Evolutionary conservation across 805 yeast species (phyloP).

Genomic region (Metschnikowia orientalis): DNA sequence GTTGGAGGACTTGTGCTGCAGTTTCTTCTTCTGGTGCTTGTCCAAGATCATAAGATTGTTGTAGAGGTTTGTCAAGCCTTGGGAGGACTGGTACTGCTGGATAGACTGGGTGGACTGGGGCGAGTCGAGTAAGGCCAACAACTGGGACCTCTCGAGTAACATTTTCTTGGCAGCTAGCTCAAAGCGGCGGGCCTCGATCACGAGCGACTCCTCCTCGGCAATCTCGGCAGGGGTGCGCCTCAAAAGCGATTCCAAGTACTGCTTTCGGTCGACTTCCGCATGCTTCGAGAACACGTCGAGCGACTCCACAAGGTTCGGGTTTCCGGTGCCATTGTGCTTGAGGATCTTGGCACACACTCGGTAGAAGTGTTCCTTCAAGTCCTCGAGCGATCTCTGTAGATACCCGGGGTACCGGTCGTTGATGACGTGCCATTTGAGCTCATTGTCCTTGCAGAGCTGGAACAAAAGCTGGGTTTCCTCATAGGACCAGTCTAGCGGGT

Average conservation of each 20-base stretch:
- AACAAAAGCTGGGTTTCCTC: conserved; percentile 80
- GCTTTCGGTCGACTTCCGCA: conserved; percentile 75
- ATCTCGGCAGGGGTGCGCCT: conserved; percentile 92
- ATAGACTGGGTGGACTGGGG: conserved; percentile 76
- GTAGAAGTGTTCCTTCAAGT: conserved; percentile 79
- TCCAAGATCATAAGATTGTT: conserved; percentile 70
- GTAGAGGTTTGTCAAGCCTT: conserved; percentile 84
- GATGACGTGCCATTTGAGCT: conserved; percentile 64
- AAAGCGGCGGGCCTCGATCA: conserved; percentile 87
- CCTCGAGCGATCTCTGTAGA: conserved; percentile 56
- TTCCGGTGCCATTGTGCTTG: conserved; percentile 39
- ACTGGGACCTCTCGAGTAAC: conserved; percentile 72
- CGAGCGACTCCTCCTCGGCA: conserved; percentile 94
- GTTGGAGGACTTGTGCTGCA: conserved; percentile 35
- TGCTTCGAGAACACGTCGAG: conserved; percentile 61
- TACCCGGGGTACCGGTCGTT: conserved; percentile 51
- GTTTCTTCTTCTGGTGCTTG: conserved; percentile 53
- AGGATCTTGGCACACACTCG: conserved; percentile 50
- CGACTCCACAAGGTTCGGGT: conserved; percentile 50
- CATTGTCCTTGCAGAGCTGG: conserved; percentile 56
- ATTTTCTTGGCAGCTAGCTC: conserved; percentile 90
- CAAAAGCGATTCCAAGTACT: conserved; percentile 69
- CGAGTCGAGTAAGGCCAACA: conserved; percentile 76
- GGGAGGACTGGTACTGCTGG: conserved; percentile 74
- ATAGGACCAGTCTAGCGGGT: conserved; percentile 71